Evolutionary conservation across 2,329 filamentous ascomycete species (phyloP), one percentile per base, ranked within the genome.

Genomic region (Madurella fahalii): DNA sequence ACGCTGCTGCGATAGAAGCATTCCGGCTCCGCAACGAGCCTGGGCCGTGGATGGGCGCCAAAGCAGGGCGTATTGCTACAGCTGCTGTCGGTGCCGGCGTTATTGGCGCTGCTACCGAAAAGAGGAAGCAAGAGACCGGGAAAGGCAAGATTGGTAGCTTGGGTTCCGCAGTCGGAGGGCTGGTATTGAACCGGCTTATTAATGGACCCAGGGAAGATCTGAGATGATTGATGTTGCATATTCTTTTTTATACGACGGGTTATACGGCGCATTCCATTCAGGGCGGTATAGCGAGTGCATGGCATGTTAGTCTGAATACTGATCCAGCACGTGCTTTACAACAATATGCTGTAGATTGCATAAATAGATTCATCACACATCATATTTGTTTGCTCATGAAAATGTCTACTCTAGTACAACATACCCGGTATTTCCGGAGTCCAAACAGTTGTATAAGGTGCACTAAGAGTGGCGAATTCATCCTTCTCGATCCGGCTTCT

Each of bases 151-250:
- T 57, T 45, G 58, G 58, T 2, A 58, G 57, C 41, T 5, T 59
- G 7, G 59, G 57, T 13, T 55, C 57, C 40, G 57, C 63, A 1
- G 13, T 64, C 4, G 63, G 61, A 0, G 63, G 63, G 7, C 50
- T 64, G 55, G 43, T 62, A 43, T 53, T 65, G 12, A 65, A 64
- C 50, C 51, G 63, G 51, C 11, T 65, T 39, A 47, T 65, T 9
- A 64, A 65, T 48, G 63, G 63, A 40, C 50, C 61, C 34, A 52
- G 59, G 57, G 58, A 49, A 46, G 60, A 64, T 40, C 43, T 63
- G 37, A 57, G 58, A 39, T 41, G 46, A n/a, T 45, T 30, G 40
- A 25, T 12, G 7, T n/a, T 40, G 5, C 37, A 30, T 15, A 25
- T 12, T 12, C 12, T 25, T 8, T 37, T 15, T 37, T 37, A 9